A percentile compares a stretch with the other conserved stretches of the same genome.
Evolutionary conservation across 176 grass and related monocot genomes (phyloP).

Genomic region (Canna indica): DNA sequence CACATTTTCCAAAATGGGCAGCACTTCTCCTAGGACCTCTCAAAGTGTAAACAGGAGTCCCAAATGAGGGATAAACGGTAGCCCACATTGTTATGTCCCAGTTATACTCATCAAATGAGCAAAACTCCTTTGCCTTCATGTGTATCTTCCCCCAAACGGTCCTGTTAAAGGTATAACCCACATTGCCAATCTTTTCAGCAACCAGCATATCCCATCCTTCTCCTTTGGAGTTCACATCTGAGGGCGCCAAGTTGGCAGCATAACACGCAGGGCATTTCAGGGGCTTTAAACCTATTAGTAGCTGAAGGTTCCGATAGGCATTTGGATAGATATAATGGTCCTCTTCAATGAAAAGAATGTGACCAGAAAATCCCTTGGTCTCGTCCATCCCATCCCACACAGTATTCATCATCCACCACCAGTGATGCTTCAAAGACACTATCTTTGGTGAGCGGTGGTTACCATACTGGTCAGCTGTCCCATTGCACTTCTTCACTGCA

Average conservation of each 20-base stretch:
- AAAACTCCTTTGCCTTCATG: constrained; percentile 83
- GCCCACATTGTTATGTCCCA: constrained; percentile 99
- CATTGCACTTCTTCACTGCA: constrained; percentile 45
- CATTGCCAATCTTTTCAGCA: constrained; percentile 90
- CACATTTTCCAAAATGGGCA: constrained; percentile 89
- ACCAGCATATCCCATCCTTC: constrained; percentile 70
- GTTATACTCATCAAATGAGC: constrained; percentile 84
- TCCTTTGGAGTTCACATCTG: constrained; percentile 59
- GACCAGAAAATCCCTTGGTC: constrained; percentile 46
- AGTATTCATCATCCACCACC: constrained; percentile 99
- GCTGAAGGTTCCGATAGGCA: constrained; percentile 63
- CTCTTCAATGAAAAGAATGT: constrained; percentile 93
- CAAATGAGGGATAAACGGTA: constrained; percentile 82
- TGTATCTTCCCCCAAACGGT: constrained; percentile 97
- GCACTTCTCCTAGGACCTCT: constrained; percentile 75
- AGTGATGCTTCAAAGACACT: constrained; percentile 90
- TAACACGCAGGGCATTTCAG: constrained; percentile 70
- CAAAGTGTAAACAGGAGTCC: constrained; percentile 64
- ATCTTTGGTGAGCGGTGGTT: constrained; percentile 81
- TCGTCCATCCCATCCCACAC: constrained; percentile 88
- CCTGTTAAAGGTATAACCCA: constrained; percentile 89
- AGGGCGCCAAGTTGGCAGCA: constrained; percentile 70
- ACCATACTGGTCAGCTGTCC: constrained; percentile 70
- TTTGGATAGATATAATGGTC: constrained; percentile 93
- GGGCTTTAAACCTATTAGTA: constrained; percentile 67